These are phyloP conservation scores for Juncus inflexus DNA, from an alignment of 176 grass and related monocot genomes.

Conservation along the genomic window DNA sequence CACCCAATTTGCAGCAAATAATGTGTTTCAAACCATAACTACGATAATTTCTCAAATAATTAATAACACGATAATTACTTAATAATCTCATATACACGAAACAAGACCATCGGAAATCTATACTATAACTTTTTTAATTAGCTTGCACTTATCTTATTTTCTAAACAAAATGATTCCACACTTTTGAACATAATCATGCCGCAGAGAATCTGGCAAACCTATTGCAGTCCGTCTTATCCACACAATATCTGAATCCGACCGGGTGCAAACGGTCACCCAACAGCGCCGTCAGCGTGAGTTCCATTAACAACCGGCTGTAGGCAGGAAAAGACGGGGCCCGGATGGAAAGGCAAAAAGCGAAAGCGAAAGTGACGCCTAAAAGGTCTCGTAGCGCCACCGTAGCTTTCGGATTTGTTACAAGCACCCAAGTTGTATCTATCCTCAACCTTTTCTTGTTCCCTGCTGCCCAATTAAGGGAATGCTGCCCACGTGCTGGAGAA, in stretches of 20 bases:
- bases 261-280: not conserved
- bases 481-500: not conserved
- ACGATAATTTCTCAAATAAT: too few species aligned
- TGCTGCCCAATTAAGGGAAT: not conserved
- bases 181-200: not conserved
- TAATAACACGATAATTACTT: too few species aligned
- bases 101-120: too few species aligned
- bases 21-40: too few species aligned
- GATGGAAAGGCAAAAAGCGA: conserved; percentile 10
- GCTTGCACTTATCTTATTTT: too few species aligned
- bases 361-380: not conserved
- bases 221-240: not conserved
- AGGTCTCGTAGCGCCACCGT: conserved; percentile 18
- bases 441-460: not conserved
- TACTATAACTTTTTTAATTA: too few species aligned
- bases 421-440: conserved; percentile 1
- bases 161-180: too few species aligned
- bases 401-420: conserved; percentile 6
- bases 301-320: conserved; percentile 9
- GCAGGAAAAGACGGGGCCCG: conserved; percentile 12
- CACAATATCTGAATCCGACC: conserved; percentile 16
- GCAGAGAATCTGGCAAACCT: not conserved
- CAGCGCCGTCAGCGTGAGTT: conserved; percentile 5
- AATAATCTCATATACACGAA: too few species aligned
- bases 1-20: too few species aligned